Base-by-base conservation (phyloP, 306 rosid genomes). In the Senna siamea region DNA sequence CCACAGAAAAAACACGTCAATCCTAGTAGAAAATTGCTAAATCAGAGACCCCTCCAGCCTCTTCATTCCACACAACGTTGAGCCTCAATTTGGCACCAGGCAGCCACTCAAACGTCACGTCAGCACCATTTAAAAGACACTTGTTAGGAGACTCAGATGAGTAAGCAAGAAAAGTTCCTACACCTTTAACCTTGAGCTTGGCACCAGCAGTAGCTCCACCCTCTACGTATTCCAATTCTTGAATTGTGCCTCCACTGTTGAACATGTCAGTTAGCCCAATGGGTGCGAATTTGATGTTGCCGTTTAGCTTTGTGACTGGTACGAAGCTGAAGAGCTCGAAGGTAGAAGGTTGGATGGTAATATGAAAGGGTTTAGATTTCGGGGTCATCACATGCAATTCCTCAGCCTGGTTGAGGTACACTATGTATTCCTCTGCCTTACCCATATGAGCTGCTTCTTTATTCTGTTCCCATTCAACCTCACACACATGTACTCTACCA, bases 391-490 rank as follows among this genome's bases (percentile, higher is more conserved):
- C 73, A 60, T 5, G 66, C n/a, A 91, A 69, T 41, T 83, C 84
- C 50, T 76, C 74, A 4, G 91, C 83, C 34, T 91, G 85, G 65
- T 78, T 76, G 53, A 79, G 78, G 73, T 91, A 84, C 34, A 88
- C 94, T 26, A 73, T 61, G 40, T 89, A 93, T 26, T 89, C 94
- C 61, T 88, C 80, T 50, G 89, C 92, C 52, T 82, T n/a, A 0
- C 85, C 93, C 82, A 93, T 73, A 40, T 78, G 81, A 0, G 77
- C 23, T 70, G 89, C 80, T 84, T 91, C 94, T 48, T 38, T 35
- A 59, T 85, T 86, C 69, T 91, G 96, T 74, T 91, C 91, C 97
- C 97, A 93, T 81, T 93, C 97, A 26, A 93, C 69, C 50, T 93
- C 92, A 35, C 46, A 55, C 17, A 88, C 89, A 77, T 91, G 96